Percentiles rank a stretch among this genome's conserved stretches.
These are phyloP conservation scores for Colletotrichum caudatum DNA, from an alignment of 2,329 filamentous ascomycete species.

Conservation along the genomic window DNA sequence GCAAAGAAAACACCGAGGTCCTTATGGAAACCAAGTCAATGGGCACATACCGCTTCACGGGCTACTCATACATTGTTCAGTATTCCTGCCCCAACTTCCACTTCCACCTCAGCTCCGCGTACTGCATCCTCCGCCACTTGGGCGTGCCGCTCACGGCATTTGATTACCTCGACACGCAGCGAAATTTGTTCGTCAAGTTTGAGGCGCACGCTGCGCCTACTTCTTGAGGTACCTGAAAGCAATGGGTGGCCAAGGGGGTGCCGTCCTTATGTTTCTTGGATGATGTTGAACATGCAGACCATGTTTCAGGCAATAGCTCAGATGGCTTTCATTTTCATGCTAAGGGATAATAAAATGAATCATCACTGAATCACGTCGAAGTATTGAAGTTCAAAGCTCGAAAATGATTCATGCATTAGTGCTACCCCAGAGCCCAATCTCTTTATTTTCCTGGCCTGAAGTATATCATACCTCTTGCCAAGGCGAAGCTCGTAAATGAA, in stretches of 20 bases:
- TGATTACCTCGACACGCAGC: constrained; percentile 58
- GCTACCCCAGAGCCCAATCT: not conserved
- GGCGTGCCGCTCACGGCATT: constrained; percentile 70
- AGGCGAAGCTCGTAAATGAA: not conserved
- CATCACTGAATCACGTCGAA: not conserved
- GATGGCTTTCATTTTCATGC: not conserved
- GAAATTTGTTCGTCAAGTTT: constrained; percentile 25
- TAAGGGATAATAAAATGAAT: not conserved
- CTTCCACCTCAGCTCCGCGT: constrained; percentile 70
- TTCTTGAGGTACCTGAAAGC: not conserved
- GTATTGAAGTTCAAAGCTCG: not conserved
- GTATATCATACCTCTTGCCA: not conserved
- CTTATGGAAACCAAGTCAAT: constrained; percentile 44
- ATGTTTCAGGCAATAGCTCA: not conserved
- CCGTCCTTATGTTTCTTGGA: not conserved
- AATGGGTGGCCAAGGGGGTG: not conserved
- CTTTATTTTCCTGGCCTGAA: not conserved
- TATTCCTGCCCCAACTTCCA: constrained; percentile 68
- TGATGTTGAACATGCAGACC: not conserved
- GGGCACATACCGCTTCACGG: constrained; percentile 48
- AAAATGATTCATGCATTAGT: not conserved
- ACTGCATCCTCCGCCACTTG: constrained; percentile 66
- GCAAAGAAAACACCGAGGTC: constrained; percentile 44
- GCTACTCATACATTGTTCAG: constrained; percentile 55
- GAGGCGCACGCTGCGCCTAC: not conserved